Percentiles rank a stretch among this genome's conserved stretches.
These are phyloP conservation scores for Geoglossum cookeanum DNA, from an alignment of 2,329 filamentous ascomycete genomes.

Conservation along the genomic window DNA sequence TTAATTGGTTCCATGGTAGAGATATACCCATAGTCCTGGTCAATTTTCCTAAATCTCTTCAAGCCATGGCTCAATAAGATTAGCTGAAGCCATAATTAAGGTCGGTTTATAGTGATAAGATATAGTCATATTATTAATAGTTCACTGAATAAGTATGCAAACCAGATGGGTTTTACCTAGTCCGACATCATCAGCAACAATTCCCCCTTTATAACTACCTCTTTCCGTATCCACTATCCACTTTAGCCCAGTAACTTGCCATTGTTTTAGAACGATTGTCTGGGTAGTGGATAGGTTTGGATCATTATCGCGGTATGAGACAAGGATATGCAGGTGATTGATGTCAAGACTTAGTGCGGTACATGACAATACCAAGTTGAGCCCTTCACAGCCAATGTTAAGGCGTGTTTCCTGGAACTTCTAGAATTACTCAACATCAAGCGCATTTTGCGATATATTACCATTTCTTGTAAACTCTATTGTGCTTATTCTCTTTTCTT, in stretches of 20 bases:
- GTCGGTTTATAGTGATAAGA: neutral
- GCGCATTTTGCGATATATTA: too few relatives aligned
- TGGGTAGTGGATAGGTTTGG: neutral
- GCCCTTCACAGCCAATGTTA: neutral
- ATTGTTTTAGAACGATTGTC: neutral
- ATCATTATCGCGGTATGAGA: neutral
- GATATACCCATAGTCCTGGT: too few relatives aligned
- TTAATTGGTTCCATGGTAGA: too few relatives aligned
- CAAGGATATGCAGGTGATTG: neutral
- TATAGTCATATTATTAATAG: neutral
- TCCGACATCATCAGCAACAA: neutral
- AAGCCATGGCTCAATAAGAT: too few relatives aligned
- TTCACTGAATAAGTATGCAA: neutral
- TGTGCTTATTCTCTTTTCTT: too few relatives aligned
- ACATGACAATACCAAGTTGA: too few relatives aligned
- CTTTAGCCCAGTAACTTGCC: neutral
- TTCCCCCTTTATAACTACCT: too few relatives aligned
- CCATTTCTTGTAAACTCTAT: too few relatives aligned
- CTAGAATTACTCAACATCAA: neutral
- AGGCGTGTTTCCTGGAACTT: neutral
- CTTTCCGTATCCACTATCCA: too few relatives aligned
- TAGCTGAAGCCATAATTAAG: neutral
- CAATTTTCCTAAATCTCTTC: too few relatives aligned
- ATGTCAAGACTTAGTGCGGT: neutral
- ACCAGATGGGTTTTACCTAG: neutral